Percentiles rank a stretch among this genome's conserved stretches.
Evolutionary conservation across 768 basidiomycete genomes (phyloP).

Genomic region (Phylloporus sp.): DNA sequence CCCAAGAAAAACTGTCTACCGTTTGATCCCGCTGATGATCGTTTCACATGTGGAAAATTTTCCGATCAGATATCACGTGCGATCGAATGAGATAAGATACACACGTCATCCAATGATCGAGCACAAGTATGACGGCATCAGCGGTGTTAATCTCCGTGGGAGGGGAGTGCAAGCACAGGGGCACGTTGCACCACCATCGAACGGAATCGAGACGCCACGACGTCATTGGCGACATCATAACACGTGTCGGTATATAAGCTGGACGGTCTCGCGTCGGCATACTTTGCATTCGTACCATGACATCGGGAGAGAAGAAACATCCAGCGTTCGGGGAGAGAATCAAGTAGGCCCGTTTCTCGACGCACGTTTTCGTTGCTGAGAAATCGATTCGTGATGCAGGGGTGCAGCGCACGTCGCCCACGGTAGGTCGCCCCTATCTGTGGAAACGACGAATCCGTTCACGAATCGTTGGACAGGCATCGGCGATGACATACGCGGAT

Average conservation of each 20-base stretch:
- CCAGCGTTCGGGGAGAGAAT: slow-evolving; percentile 12
- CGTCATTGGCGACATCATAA: slow-evolving; percentile 20
- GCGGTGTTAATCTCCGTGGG: slow-evolving; percentile 10
- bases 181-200: slow-evolving; percentile 16
- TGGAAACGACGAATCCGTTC: background rate
- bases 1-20: background rate
- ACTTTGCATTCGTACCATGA: no score
- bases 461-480: slow-evolving; percentile 30
- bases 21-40: background rate
- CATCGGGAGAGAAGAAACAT: background rate
- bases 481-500: slow-evolving; percentile 43
- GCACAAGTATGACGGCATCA: slow-evolving; percentile 6
- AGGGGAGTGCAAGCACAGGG: background rate
- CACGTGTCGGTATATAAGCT: slow-evolving; percentile 2
- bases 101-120: background rate
- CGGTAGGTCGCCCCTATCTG: slow-evolving; percentile 19
- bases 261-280: no score
- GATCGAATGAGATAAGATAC: background rate
- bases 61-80: slow-evolving; percentile 10
- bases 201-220: slow-evolving; percentile 10
- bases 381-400: slow-evolving; percentile 11
- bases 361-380: background rate
- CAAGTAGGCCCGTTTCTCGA: slow-evolving; percentile 2
- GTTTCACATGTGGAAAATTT: background rate
- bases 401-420: slow-evolving; percentile 36